Percentiles rank a stretch among this genome's conserved stretches.
Conservation (phyloP, 768 basidiomycete genomes). For the Phallus indusiatus region DNA sequence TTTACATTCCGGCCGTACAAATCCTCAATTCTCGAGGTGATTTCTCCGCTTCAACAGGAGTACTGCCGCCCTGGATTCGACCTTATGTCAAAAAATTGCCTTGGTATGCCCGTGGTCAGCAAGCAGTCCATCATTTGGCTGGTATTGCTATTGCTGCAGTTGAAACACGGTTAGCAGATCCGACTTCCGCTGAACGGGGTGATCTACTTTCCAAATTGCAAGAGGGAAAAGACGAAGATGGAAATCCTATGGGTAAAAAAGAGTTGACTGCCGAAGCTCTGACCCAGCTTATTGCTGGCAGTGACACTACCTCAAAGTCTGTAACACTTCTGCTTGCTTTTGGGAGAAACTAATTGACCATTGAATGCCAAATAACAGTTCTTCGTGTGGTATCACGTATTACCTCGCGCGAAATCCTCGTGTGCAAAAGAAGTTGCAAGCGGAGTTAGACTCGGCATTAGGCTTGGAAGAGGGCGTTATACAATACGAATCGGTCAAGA, state of each 20-base stretch:
- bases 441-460: slow-evolving; percentile 58
- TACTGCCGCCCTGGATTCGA: slow-evolving; percentile 61
- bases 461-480: slow-evolving; percentile 47
- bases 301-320: slow-evolving; percentile 90
- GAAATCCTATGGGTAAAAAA: slow-evolving; percentile 63
- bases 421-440: slow-evolving; percentile 62
- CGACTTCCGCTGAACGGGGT: slow-evolving; percentile 51
- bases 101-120: slow-evolving; percentile 63
- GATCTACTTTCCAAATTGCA: slow-evolving; percentile 81
- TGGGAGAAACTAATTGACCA: background rate
- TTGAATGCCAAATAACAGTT: slow-evolving; percentile 35
- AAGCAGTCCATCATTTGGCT: slow-evolving; percentile 62
- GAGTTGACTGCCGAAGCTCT: slow-evolving; percentile 86
- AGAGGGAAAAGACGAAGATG: slow-evolving; percentile 63
- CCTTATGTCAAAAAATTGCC: slow-evolving; percentile 57
- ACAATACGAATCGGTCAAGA: slow-evolving; percentile 61
- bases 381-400: slow-evolving; percentile 84
- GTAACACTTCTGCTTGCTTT: slow-evolving; percentile 18
- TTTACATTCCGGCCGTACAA: slow-evolving; percentile 67
- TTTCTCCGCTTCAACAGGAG: slow-evolving; percentile 77
- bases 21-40: slow-evolving; percentile 87
- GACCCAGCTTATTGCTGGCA: slow-evolving; percentile 80
- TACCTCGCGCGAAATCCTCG: slow-evolving; percentile 61
- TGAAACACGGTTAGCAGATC: slow-evolving; percentile 58
- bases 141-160: slow-evolving; percentile 76